phyloP scores from a whole-genome alignment of 1,284 basidiomycete species.

The Ustilago vetiveriae region DNA sequence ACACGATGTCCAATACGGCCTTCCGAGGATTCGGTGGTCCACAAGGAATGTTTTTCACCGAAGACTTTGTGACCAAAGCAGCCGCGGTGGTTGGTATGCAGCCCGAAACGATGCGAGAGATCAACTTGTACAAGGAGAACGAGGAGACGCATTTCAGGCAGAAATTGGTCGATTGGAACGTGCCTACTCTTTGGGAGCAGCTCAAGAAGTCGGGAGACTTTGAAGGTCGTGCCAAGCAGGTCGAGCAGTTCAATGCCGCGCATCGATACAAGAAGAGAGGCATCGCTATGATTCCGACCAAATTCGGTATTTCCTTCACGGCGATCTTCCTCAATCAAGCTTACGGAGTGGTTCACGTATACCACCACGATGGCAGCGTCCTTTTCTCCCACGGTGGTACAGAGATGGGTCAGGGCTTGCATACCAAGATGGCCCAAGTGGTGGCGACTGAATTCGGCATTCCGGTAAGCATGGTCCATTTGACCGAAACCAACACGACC shows the following conservation, averaged over 20 bases:
- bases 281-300: conserved; percentile 65
- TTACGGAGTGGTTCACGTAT: conserved; percentile 65
- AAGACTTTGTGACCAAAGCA: conserved; percentile 64
- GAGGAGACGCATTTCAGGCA: conserved; percentile 67
- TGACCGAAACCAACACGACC: conserved; percentile 62
- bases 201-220: conserved; percentile 56
- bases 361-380: conserved; percentile 64
- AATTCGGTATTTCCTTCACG: conserved; percentile 67
- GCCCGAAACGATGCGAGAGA: conserved; percentile 64
- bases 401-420: conserved; percentile 65
- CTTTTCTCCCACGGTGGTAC: conserved; percentile 65
- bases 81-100: conserved; percentile 63
- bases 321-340: conserved; percentile 67
- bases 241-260: conserved; percentile 65
- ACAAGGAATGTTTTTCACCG: conserved; percentile 67
- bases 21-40: conserved; percentile 68
- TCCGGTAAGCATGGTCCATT: conserved; percentile 58
- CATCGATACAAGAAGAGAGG: conserved; percentile 67
- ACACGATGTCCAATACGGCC: conserved; percentile 68
- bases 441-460: conserved; percentile 66
- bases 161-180: conserved; percentile 66
- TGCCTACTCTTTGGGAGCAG: conserved; percentile 64
- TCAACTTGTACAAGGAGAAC: conserved; percentile 66
- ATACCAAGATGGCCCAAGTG: conserved; percentile 67
- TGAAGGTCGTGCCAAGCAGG: conserved; percentile 53